Base-by-base conservation (phyloP, 257 asterid species). In the Perilla frutescens region DNA sequence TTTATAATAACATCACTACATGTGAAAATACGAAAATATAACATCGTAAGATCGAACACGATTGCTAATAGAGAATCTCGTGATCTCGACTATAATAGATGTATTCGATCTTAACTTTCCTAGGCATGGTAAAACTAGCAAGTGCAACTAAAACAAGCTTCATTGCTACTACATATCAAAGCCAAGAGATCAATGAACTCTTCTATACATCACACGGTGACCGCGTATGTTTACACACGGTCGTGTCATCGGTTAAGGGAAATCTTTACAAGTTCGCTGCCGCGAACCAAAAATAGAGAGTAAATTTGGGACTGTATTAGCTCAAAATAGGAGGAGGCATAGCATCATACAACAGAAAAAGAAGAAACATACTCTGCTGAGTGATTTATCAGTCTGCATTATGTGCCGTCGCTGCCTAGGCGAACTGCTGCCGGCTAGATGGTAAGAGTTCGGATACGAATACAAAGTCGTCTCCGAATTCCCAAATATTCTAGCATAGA, bases 311-410 rank as follows among this genome's bases (percentile, higher is more conserved):
- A 9, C 26, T 12, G 8, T 1, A 65, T 43, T 9, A 6, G 6
- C 67, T 85, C 80, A 90, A 64, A 90, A 90, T 68, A 85, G 60
- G 61, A 90, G 60, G 51, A 90, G 87, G 67, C 89, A 90, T 37
- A 87, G 75, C 4, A 83, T 64, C 72, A 86, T 82, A 73, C 89
- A 85, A 58, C 96, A 90, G 78, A 77, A 82, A 7, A 90, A 81
- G 86, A 90, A 90, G 76, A 85, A 80, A 34, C 84, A 85, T 12
- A 88, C 75, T 71, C 96, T 87, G 74, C 87, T 70, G 1, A 90
- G 84, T 12, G 91, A 90, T 78, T 37, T 82, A 79, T 90, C 94
- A 13, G 78, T 78, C 78, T 82, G 79, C 84, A 70, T 55, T 60
- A 84, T 43, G 8, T 80, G 82, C 78, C 91, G 80, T 32, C 96